phyloP scores from a whole-genome alignment of 1,139 yeast species.

The Saccharomyces hybrid region DNA sequence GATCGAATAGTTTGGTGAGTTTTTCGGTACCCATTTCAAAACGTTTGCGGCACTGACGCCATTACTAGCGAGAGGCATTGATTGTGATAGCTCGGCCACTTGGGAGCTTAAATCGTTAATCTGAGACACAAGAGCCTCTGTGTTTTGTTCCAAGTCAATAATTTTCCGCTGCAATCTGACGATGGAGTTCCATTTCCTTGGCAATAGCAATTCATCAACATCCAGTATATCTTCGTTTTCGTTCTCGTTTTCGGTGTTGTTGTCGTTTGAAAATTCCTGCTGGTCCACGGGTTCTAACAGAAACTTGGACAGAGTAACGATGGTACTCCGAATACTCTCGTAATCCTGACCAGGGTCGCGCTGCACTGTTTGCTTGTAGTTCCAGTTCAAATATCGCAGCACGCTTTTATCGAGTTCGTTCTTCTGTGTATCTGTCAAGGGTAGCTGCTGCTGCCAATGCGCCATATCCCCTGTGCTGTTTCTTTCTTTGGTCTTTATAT shows the following conservation, averaged over 20 bases:
- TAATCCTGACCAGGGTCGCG: background rate
- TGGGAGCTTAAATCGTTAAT: constrained; percentile 10
- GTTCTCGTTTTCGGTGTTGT: no score
- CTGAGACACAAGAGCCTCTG: constrained; percentile 3
- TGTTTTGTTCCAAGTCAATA: constrained; percentile 43
- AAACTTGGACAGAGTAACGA: background rate
- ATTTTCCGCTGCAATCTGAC: constrained; percentile 70
- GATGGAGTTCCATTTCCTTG: constrained; percentile 86
- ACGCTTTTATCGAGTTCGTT: constrained; percentile 50
- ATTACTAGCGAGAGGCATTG: constrained; percentile 19
- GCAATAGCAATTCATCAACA: constrained; percentile 39
- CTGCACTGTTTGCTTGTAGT: background rate
- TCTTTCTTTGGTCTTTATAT: background rate
- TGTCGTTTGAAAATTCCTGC: background rate
- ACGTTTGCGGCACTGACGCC: constrained; percentile 33
- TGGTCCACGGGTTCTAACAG: background rate
- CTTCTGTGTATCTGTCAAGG: constrained; percentile 44
- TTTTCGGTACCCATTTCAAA: constrained; percentile 62
- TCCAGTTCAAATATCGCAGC: constrained; percentile 38
- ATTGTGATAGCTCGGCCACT: constrained; percentile 16
- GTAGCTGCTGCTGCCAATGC: constrained; percentile 7
- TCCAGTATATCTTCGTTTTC: constrained; percentile 10
- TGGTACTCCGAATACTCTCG: constrained; percentile 11
- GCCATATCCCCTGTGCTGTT: background rate
- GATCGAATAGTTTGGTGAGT: constrained; percentile 8